Conservation (phyloP, 768 basidiomycete genomes). For the Pleurotus sapidus region DNA sequence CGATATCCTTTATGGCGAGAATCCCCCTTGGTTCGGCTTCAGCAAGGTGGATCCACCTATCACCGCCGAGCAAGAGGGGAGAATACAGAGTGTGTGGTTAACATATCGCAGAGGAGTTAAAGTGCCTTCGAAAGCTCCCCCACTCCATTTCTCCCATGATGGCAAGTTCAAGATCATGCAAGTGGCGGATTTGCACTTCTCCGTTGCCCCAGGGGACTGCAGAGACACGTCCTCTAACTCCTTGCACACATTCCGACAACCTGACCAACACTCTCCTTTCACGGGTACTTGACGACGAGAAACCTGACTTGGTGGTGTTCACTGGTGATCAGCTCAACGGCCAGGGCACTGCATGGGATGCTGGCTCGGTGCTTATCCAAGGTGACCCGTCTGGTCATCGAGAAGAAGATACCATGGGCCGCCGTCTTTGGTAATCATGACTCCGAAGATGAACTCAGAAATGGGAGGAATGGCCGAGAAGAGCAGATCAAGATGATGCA, state of each 20-base stretch:
- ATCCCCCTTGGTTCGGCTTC: slow-evolving; percentile 84
- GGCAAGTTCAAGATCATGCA: slow-evolving; percentile 90
- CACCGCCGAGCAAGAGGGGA: slow-evolving; percentile 36
- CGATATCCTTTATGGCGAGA: slow-evolving; percentile 88
- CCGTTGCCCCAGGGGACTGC: slow-evolving; percentile 75
- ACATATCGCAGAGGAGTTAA: slow-evolving; percentile 74
- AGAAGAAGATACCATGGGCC: slow-evolving; percentile 83
- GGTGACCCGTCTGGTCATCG: slow-evolving; percentile 75
- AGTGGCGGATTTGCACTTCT: slow-evolving; percentile 93
- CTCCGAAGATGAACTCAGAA: slow-evolving; percentile 39
- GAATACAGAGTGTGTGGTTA: slow-evolving; percentile 54
- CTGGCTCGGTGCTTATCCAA: slow-evolving; percentile 89
- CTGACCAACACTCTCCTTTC: slow-evolving; percentile 74
- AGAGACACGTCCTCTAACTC: slow-evolving; percentile 66
- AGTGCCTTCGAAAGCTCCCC: slow-evolving; percentile 68
- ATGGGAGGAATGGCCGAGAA: slow-evolving; percentile 48
- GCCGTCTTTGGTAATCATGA: slow-evolving; percentile 97
- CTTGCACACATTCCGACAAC: slow-evolving; percentile 66
- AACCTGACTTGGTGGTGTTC: slow-evolving; percentile 91
- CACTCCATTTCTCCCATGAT: slow-evolving; percentile 76
- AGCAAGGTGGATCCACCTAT: slow-evolving; percentile 64
- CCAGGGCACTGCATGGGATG: slow-evolving; percentile 87
- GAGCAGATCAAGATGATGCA: slow-evolving; percentile 73
- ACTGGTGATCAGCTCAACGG: slow-evolving; percentile 94
- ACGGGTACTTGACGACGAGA: slow-evolving; percentile 70